phyloP scores from a whole-genome alignment of 495 filamentous ascomycete species.

The Xylaria palmicola region DNA sequence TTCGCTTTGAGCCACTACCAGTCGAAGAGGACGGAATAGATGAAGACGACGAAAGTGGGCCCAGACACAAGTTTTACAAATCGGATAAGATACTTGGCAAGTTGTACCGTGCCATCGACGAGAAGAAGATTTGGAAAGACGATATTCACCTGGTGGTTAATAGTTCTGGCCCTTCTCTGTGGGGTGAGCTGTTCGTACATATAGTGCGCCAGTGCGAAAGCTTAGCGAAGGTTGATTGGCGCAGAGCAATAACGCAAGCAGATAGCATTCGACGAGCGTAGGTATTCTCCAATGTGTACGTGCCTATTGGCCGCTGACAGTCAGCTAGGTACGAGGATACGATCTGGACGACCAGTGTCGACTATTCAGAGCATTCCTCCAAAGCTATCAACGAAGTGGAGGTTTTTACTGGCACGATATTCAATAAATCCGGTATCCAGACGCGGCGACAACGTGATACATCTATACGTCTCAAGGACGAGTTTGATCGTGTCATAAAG shows the following conservation, averaged over 20 bases:
- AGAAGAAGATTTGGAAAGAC: slow-evolving; percentile 61
- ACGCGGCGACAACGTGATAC: slow-evolving; percentile 62
- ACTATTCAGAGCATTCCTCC: slow-evolving; percentile 57
- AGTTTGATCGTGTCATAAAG: slow-evolving; percentile 52
- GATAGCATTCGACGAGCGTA: slow-evolving; percentile 55
- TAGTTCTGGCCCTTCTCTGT: slow-evolving; percentile 30
- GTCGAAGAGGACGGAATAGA: slow-evolving; percentile 51
- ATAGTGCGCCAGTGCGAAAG: slow-evolving; percentile 30
- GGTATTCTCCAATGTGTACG: slow-evolving; percentile 17
- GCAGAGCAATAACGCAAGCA: slow-evolving; percentile 45
- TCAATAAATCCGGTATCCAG: slow-evolving; percentile 61
- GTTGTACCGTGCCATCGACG: slow-evolving; percentile 74
- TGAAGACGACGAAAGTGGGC: slow-evolving; percentile 54
- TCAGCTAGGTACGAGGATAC: slow-evolving; percentile 63
- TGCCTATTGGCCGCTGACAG: neutral
- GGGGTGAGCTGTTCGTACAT: slow-evolving; percentile 47
- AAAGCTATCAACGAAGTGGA: slow-evolving; percentile 68
- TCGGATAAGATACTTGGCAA: slow-evolving; percentile 69
- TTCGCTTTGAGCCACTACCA: slow-evolving; percentile 43
- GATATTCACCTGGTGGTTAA: slow-evolving; percentile 44
- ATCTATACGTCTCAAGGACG: slow-evolving; percentile 60
- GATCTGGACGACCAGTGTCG: slow-evolving; percentile 54
- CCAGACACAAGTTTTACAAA: slow-evolving; percentile 57
- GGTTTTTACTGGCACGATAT: slow-evolving; percentile 70
- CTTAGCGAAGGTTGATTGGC: slow-evolving; percentile 28